Conservation (phyloP, 192 early-diverging fungal species). For the Haplosporangium gracile region DNA sequence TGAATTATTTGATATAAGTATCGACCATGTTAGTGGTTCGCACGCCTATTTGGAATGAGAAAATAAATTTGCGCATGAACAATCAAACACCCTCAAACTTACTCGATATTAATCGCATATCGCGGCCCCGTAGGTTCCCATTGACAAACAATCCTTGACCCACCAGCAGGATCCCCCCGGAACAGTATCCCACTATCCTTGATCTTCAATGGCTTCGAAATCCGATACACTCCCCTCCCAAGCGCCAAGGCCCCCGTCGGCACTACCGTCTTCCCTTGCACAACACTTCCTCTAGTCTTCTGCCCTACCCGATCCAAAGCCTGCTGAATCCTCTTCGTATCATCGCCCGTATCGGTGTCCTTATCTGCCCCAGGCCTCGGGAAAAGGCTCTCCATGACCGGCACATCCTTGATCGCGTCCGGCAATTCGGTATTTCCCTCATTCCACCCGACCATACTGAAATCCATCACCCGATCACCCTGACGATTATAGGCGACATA, state of each 20-base stretch:
- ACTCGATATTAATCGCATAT: constrained; percentile 53
- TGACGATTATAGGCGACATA: constrained; percentile 56
- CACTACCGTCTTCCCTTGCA: background rate
- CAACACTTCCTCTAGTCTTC: background rate
- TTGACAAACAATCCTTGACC: constrained; percentile 53
- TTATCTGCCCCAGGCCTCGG: constrained; percentile 23
- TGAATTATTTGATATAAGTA: background rate
- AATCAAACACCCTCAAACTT: background rate
- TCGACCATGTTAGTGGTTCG: background rate
- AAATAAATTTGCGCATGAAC: background rate
- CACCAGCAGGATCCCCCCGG: constrained; percentile 55
- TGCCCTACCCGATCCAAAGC: constrained; percentile 42
- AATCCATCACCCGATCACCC: constrained; percentile 61
- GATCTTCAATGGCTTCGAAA: constrained; percentile 52
- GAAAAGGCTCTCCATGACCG: constrained; percentile 21
- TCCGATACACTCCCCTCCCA: constrained; percentile 47
- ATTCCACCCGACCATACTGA: constrained; percentile 61
- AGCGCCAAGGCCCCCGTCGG: constrained; percentile 54
- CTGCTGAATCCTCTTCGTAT: constrained; percentile 56
- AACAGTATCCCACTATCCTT: constrained; percentile 52
- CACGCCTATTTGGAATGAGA: background rate
- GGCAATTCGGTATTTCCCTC: constrained; percentile 58
- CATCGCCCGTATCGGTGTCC: constrained; percentile 43
- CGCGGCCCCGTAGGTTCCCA: constrained; percentile 40
- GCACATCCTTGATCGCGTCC: constrained; percentile 9